Base-by-base conservation (phyloP, 345 rosid species). In the Erucastrum elatum region DNA sequence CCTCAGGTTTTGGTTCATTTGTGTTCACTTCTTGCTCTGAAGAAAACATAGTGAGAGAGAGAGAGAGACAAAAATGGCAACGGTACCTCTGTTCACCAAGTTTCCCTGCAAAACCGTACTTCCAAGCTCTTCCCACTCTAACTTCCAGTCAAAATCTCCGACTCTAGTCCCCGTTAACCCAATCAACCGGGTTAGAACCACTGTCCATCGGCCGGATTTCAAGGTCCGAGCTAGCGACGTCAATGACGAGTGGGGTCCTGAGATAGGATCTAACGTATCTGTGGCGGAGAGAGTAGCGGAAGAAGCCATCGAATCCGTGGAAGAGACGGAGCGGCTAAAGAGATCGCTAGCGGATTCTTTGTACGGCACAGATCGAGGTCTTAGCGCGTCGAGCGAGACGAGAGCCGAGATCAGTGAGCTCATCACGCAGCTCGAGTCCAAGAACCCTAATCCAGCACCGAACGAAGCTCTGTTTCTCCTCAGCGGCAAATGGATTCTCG, bases 401-500 rank as follows among this genome's bases (percentile, higher is more conserved):
- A 84, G 95, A 80, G 97, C 88, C 4, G 98, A 92, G 89, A 84
- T 94, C 62, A 86, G 90, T 5, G 98, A 94, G 83, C 94, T 92
- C 41, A 94, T 94, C 21, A 88, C 92, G 3, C 91, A 85, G 88
- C 90, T 92, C 8, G 98, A 94, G 79, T 86, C 90, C 9, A 89
- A 80, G 85, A 94, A 94, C 80, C 98, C 98, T 31, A 92, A 90
- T 1, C 87, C 97, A 0, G 90, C 90, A 0, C 97, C 98, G 0
- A 94, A 94, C 29, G 91, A 92, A 55, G 95, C 97, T 41, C 74
- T 92, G 77, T 61, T 87, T 81, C 84, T 87, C 66, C 95, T 94
- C 84, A 88, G 92, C 56, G 97, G 94, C 72, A 92, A 94, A 81
- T 94, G 98, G 98, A 86, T 91, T 81, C 97, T 94, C 26, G 91